Conservation (phyloP, 768 basidiomycete genomes). For the Rhodocollybia butyracea region DNA sequence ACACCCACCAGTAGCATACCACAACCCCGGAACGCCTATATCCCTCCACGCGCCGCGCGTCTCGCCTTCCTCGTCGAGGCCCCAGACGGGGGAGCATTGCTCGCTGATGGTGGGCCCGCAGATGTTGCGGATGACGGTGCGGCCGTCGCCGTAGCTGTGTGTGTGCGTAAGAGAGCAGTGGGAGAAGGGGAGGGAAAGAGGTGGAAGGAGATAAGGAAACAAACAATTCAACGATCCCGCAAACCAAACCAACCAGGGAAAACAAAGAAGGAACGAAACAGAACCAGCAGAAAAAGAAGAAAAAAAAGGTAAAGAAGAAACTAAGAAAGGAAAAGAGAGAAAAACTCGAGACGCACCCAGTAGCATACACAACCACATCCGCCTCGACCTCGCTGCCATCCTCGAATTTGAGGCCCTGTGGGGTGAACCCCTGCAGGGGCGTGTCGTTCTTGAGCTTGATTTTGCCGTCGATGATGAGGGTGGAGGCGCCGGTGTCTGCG, state of each 20-base stretch:
- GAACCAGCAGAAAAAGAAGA: no score
- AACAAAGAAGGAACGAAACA: no score
- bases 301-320: no score
- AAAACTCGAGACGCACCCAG: slow-evolving; percentile 35
- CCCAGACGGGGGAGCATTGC: slow-evolving; percentile 57
- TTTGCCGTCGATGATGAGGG: slow-evolving; percentile 62
- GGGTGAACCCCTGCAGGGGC: slow-evolving; percentile 42
- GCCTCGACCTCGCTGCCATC: slow-evolving; percentile 44
- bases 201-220: neutral
- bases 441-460: slow-evolving; percentile 68
- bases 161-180: neutral
- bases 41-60: slow-evolving; percentile 47
- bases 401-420: slow-evolving; percentile 43
- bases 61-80: slow-evolving; percentile 65
- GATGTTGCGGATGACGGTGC: slow-evolving; percentile 34
- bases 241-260: no score
- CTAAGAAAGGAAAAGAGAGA: neutral
- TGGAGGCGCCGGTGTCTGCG: slow-evolving; percentile 54
- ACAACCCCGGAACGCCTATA: slow-evolving; percentile 49
- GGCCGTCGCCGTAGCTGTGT: slow-evolving; percentile 43
- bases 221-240: no score
- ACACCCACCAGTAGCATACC: slow-evolving; percentile 54
- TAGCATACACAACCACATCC: slow-evolving; percentile 59
- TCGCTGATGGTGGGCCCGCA: slow-evolving; percentile 43
- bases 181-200: neutral